phyloP scores from a whole-genome alignment of 768 basidiomycete species.

The Tricholoma terreum region DNA sequence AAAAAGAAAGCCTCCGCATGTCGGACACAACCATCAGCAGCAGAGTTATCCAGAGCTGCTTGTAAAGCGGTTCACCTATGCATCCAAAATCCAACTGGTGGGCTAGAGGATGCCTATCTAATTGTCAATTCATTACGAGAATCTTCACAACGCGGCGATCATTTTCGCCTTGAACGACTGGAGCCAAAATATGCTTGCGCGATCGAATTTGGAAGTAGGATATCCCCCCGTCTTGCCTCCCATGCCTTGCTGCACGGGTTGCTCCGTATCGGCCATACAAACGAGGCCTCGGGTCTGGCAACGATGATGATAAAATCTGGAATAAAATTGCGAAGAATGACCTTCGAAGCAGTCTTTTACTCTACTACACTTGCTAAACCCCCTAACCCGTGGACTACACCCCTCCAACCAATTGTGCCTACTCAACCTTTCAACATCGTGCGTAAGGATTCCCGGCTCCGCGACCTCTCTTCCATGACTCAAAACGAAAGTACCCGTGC shows the following conservation, averaged over 20 bases:
- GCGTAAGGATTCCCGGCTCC: constrained; percentile 21
- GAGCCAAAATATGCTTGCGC: constrained; percentile 30
- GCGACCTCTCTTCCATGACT: constrained; percentile 34
- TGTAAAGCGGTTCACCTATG: constrained; percentile 47
- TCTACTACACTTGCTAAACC: constrained; percentile 18
- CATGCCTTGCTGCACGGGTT: constrained; percentile 67
- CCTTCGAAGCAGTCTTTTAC: constrained; percentile 46
- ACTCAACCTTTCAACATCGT: constrained; percentile 12
- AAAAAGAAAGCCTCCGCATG: background rate
- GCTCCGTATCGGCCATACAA: constrained; percentile 46
- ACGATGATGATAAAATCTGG: constrained; percentile 53
- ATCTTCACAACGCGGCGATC: constrained; percentile 27
- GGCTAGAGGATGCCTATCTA: constrained; percentile 48
- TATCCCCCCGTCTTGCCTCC: constrained; percentile 58
- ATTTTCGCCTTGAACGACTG: constrained; percentile 13
- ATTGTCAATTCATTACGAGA: constrained; percentile 57
- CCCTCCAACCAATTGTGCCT: constrained; percentile 13
- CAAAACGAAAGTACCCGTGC: constrained; percentile 41
- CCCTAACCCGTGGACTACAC: constrained; percentile 11
- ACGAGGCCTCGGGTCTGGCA: constrained; percentile 48
- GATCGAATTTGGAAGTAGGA: constrained; percentile 44
- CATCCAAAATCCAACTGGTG: constrained; percentile 31
- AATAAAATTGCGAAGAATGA: constrained; percentile 44
- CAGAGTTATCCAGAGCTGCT: constrained; percentile 23
- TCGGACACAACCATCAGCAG: constrained; percentile 7